Evolutionary conservation across 768 basidiomycete genomes (phyloP), one percentile per base, ranked within the genome.

Genomic region (Trametes meyenii): DNA sequence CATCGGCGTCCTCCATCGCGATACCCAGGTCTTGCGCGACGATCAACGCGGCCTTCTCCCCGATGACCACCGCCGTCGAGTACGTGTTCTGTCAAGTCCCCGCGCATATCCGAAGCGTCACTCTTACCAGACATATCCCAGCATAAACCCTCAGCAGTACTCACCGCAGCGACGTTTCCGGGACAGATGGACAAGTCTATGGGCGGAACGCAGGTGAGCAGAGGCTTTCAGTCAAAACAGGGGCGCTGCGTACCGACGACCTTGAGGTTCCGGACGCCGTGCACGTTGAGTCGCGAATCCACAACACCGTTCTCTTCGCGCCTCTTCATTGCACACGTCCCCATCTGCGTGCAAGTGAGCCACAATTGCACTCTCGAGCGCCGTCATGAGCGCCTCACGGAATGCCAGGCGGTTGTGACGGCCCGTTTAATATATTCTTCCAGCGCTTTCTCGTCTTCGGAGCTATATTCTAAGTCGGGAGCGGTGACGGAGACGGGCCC

Each of bases 251-350:
- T 36, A 67, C 63, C 67, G 3, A 38, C 58, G 33, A 66, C 63
- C 68, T 88, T 86, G 52, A 89, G 74, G 36, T 79, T 78, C 64
- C 75, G 65, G 3, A 83, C 76, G 0, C 85, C 86, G 60, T 88
- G 87, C 14, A 89, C 85, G 60, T 84, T 85, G 40, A 89, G 72
- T 13, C 75, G 74, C 38, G 79, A 51, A 67, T 90, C 85, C 16
- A 90, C 84, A 3, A 89, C 88, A 12, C 87, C 87, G 4, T 80
- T 82, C 40, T 78, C 61, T n/a, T 83, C 77, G 16, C 80, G 78
- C 6, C 81, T 77, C 69, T 87, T 87, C 86, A 89, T 88, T 0
- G 85, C 81, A 58, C 86, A 88, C 0, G 86, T 88, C 36, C 86
- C 86, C 14, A 85, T 75, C 85, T 87, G 6, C 35, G 71, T 76